Evolutionary conservation across 805 yeast species (phyloP).

Genomic region (Hanseniaspora lindneri): DNA sequence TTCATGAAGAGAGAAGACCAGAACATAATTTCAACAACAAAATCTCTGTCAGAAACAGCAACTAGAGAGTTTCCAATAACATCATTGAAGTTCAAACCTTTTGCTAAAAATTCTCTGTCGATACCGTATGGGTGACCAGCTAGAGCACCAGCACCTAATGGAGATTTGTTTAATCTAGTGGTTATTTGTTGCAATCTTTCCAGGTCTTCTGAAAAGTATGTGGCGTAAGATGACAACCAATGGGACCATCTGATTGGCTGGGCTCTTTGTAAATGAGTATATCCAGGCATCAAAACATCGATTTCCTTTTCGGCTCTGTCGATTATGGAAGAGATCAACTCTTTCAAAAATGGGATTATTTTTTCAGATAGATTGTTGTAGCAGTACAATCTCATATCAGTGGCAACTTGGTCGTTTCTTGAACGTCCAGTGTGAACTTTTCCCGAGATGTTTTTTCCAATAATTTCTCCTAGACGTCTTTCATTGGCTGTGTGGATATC

Average conservation of each 20-base stretch:
- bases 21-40: slow-evolving; percentile 87
- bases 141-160: slow-evolving; percentile 93
- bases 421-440: slow-evolving; percentile 99
- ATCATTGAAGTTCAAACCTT: slow-evolving; percentile 64
- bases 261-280: slow-evolving; percentile 95
- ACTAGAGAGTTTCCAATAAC: slow-evolving; percentile 90
- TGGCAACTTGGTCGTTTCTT: slow-evolving; percentile 96
- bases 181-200: slow-evolving; percentile 71
- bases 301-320: slow-evolving; percentile 76
- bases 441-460: slow-evolving; percentile 88
- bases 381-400: slow-evolving; percentile 94
- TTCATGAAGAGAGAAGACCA: slow-evolving; percentile 94
- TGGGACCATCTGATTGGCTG: slow-evolving; percentile 99
- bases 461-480: slow-evolving; percentile 90
- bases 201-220: slow-evolving; percentile 84
- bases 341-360: slow-evolving; percentile 42
- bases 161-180: slow-evolving; percentile 73
- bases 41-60: slow-evolving; percentile 97
- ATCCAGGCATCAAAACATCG: slow-evolving; percentile 94
- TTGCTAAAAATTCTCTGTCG: slow-evolving; percentile 81
- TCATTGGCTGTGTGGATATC: slow-evolving; percentile 98
- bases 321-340: slow-evolving; percentile 55
- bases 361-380: slow-evolving; percentile 59
- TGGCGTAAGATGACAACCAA: slow-evolving; percentile 89
- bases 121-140: slow-evolving; percentile 99